These are phyloP conservation scores for Amyloporia xantha DNA, from an alignment of 768 basidiomycete species.

Conservation along the genomic window DNA sequence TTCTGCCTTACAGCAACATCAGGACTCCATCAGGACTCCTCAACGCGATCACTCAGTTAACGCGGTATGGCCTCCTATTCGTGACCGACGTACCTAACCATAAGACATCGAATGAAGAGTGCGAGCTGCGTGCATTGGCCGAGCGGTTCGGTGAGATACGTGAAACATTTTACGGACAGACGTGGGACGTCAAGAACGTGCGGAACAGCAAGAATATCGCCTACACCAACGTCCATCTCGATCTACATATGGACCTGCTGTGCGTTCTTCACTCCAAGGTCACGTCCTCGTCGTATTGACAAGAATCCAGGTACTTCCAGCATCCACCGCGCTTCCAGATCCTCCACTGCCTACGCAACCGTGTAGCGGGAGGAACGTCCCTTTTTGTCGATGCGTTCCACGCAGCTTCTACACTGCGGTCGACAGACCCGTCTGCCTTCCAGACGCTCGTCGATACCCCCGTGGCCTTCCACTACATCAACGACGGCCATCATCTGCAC, in stretches of 20 bases:
- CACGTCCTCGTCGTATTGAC: not conserved
- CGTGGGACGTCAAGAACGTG: constrained; percentile 83
- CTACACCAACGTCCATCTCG: constrained; percentile 86
- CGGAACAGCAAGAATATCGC: constrained; percentile 83
- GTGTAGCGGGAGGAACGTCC: constrained; percentile 76
- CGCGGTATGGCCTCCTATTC: constrained; percentile 68
- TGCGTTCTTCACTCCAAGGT: constrained; percentile 34
- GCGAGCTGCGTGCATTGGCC: constrained; percentile 64
- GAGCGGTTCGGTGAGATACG: constrained; percentile 68
- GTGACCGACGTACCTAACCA: constrained; percentile 61
- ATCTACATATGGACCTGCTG: constrained; percentile 89
- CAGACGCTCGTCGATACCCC: constrained; percentile 49
- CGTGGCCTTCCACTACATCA: constrained; percentile 88
- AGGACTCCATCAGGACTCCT: constrained; percentile 39
- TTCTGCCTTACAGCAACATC: constrained; percentile 50
- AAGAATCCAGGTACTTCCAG: constrained; percentile 70
- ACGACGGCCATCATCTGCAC: constrained; percentile 81
- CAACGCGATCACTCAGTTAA: constrained; percentile 60
- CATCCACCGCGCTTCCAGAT: constrained; percentile 90
- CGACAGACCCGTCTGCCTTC: constrained; percentile 45
- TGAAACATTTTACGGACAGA: constrained; percentile 81
- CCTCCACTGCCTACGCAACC: constrained; percentile 84
- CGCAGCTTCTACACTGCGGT: constrained; percentile 49
- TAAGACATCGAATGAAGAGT: constrained; percentile 51
- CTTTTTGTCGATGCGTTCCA: constrained; percentile 80